Evolutionary conservation across 805 yeast species (phyloP).

Genomic region (Candida chilensis): DNA sequence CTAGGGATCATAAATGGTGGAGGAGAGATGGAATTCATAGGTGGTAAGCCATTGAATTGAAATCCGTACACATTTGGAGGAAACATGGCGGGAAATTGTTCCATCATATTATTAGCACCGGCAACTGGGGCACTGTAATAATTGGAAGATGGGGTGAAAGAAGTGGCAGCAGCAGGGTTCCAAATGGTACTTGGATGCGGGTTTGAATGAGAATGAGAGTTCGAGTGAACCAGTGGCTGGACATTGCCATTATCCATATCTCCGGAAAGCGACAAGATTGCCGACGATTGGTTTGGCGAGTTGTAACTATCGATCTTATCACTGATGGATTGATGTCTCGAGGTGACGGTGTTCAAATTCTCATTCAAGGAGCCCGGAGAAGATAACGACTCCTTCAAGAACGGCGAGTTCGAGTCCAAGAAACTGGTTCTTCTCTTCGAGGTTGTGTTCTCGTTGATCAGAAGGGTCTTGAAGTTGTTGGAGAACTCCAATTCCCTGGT

Average conservation of each 20-base stretch:
- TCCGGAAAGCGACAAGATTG: slow-evolving; percentile 26
- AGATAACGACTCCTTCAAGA: slow-evolving; percentile 5
- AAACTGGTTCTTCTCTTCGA: slow-evolving; percentile 43
- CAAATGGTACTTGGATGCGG: slow-evolving; percentile 30
- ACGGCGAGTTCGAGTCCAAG: slow-evolving; percentile 18
- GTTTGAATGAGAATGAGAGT: slow-evolving; percentile 2
- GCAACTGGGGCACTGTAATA: slow-evolving; percentile 4
- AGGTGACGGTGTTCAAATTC: slow-evolving; percentile 27
- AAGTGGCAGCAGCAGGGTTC: slow-evolving; percentile 58
- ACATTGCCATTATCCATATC: slow-evolving; percentile 5
- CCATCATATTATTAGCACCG: slow-evolving; percentile 15
- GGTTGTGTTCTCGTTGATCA: slow-evolving; percentile 22
- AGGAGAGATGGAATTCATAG: slow-evolving; percentile 14
- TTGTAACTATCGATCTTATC: slow-evolving; percentile 57
- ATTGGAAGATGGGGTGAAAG: slow-evolving; percentile 40
- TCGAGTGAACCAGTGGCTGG: slow-evolving; percentile 1
- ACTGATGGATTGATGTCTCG: slow-evolving; percentile 44
- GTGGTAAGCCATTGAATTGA: too few relatives aligned
- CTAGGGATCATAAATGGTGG: slow-evolving; percentile 29
- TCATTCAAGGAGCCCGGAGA: slow-evolving; percentile 34
- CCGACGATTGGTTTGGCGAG: slow-evolving; percentile 35
- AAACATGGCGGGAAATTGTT: slow-evolving; percentile 9
- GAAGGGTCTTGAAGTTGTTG: slow-evolving; percentile 29
- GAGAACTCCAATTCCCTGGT: slow-evolving; percentile 55
- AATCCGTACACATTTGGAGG: slow-evolving; percentile 16